Conservation (phyloP, 2,329 filamentous ascomycete species). For the Tympanopsis confertula region DNA sequence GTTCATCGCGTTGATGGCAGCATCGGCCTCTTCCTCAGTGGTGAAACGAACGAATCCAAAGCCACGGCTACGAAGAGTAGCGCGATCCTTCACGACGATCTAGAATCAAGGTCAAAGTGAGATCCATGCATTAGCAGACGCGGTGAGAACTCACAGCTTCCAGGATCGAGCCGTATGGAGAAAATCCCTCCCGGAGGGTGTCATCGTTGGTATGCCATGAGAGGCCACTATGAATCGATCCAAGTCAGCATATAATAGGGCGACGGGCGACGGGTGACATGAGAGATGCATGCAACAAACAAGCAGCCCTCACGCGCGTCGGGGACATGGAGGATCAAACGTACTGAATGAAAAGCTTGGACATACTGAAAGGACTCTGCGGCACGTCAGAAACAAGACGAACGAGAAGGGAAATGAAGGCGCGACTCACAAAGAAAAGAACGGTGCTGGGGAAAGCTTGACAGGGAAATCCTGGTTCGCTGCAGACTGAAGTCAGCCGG, state of each 20-base stretch:
- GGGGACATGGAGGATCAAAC: too few relatives aligned
- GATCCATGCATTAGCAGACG: not conserved
- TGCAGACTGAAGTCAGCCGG: too few relatives aligned
- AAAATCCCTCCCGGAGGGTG: conserved; percentile 51
- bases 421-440: too few relatives aligned
- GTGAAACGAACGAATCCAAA: conserved; percentile 60
- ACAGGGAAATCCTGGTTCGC: too few relatives aligned
- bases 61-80: conserved; percentile 57
- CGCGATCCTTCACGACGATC: conserved; percentile 61
- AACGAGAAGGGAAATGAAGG: not conserved
- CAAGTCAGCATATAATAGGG: not conserved
- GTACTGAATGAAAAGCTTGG: conserved; percentile 57
- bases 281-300: too few relatives aligned
- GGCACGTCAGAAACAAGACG: conserved; percentile 3
- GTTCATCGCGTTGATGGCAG: conserved; percentile 39
- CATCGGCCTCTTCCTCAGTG: conserved; percentile 35
- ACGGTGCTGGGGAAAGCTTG: too few relatives aligned
- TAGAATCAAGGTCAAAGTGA: conserved; percentile 15
- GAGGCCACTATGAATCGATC: conserved; percentile 39
- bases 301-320: too few relatives aligned
- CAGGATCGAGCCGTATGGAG: conserved; percentile 50
- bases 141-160: conserved; percentile 44
- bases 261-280: conserved; percentile 3
- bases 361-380: too few relatives aligned
- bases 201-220: conserved; percentile 61